These are phyloP conservation scores for Aspergillus panamensis DNA, from an alignment of 495 filamentous ascomycete species.

Conservation along the genomic window DNA sequence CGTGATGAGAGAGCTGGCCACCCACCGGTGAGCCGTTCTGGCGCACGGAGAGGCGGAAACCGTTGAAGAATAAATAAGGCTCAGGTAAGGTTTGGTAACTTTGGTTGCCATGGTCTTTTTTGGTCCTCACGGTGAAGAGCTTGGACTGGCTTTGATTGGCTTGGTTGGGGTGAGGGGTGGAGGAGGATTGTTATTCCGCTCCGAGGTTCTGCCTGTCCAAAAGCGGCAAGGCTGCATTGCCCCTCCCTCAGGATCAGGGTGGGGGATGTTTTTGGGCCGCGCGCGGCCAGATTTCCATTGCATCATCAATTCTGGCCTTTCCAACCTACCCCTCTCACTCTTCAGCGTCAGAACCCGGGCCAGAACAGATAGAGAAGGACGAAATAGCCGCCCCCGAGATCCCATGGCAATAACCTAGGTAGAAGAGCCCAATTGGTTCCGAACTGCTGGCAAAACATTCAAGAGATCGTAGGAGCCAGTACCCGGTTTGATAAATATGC, in stretches of 20 bases:
- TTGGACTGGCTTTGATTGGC: not conserved
- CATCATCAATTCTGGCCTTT: slow-evolving; percentile 10
- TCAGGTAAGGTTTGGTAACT: slow-evolving; percentile 2
- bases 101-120: not conserved
- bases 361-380: slow-evolving; percentile 1
- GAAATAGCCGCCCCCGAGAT: slow-evolving; percentile 11
- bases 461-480: slow-evolving; percentile 30
- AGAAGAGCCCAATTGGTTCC: slow-evolving; percentile 16
- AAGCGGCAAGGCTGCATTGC: slow-evolving; percentile 21
- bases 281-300: slow-evolving; percentile 1
- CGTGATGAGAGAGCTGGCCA: slow-evolving; percentile 19
- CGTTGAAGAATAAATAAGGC: slow-evolving; percentile 2
- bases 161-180: slow-evolving; percentile 11
- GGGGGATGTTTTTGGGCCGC: not conserved
- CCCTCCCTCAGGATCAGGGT: slow-evolving; percentile 13
- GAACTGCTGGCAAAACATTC: slow-evolving; percentile 35
- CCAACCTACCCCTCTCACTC: slow-evolving; percentile 3
- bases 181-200: slow-evolving; percentile 18
- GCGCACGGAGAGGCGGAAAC: slow-evolving; percentile 11
- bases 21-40: slow-evolving; percentile 27
- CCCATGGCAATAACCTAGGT: slow-evolving; percentile 22
- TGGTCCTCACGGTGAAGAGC: not conserved
- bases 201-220: slow-evolving; percentile 6
- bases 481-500: slow-evolving; percentile 23
- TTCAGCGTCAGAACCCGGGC: slow-evolving; percentile 9